phyloP scores from a whole-genome alignment of 208 protist genomes.

The Herpetomonas samuelpessoai region DNA sequence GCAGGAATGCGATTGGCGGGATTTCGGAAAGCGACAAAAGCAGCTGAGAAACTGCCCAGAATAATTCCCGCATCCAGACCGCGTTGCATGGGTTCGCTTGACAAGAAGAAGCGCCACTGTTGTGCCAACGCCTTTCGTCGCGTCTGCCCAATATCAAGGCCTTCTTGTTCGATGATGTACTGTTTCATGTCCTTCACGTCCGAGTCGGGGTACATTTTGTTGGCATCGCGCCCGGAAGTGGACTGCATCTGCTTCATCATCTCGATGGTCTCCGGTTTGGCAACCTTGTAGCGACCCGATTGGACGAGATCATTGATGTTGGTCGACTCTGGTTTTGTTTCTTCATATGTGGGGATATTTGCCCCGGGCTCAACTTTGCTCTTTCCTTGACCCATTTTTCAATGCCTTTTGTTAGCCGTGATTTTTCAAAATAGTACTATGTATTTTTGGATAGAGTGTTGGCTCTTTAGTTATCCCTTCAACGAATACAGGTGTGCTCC shows the following conservation, averaged over 20 bases:
- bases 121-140: conserved; percentile 56
- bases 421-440: too few species aligned
- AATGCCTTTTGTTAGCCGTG: too few species aligned
- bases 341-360: conserved; percentile 38
- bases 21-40: conserved; percentile 50
- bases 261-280: conserved; percentile 55
- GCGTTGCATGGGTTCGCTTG: conserved; percentile 80
- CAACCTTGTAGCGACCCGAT: conserved; percentile 74
- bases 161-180: conserved; percentile 86
- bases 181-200: conserved; percentile 70
- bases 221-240: conserved; percentile 24
- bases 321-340: conserved; percentile 62
- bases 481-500: too few species aligned
- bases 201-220: conserved; percentile 73
- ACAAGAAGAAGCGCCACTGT: conserved; percentile 86
- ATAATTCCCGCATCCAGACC: conserved; percentile 83
- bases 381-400: conserved; percentile 32
- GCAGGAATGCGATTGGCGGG: conserved; percentile 58
- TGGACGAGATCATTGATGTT: conserved; percentile 69
- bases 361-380: conserved; percentile 15
- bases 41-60: conserved; percentile 64
- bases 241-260: conserved; percentile 80
- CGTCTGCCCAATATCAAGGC: conserved; percentile 65
- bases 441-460: too few species aligned
- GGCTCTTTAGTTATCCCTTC: too few species aligned